Percentiles rank a stretch among this genome's conserved stretches.
Evolutionary conservation across 2,329 filamentous ascomycete species (phyloP).

Genomic region (Chaetomium sp.): DNA sequence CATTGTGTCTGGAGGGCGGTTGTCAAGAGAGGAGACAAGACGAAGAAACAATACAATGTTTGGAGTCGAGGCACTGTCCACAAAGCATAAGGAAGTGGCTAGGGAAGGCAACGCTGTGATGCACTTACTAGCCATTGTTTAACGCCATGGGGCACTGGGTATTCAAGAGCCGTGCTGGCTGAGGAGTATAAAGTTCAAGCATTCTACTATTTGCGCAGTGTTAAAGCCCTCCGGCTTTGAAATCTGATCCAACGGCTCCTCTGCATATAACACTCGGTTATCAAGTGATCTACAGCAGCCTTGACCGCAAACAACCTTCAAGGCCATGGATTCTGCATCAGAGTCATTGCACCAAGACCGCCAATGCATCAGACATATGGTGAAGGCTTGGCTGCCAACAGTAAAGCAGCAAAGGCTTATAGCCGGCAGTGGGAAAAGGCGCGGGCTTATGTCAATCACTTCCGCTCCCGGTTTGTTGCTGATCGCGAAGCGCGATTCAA

Average conservation of each 20-base stretch:
- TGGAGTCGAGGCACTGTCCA: not conserved
- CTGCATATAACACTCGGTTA: not conserved
- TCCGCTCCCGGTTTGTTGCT: not conserved
- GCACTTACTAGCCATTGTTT: not conserved
- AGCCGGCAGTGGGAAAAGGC: slow-evolving; percentile 1
- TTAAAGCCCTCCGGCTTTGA: not conserved
- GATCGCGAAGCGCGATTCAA: not conserved
- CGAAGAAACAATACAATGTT: not conserved
- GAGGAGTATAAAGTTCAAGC: not conserved
- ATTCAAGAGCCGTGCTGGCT: not conserved
- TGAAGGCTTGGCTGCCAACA: not conserved
- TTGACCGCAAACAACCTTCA: not conserved
- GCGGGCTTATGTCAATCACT: not conserved
- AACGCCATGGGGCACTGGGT: not conserved
- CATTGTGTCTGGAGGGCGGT: slow-evolving; percentile 7
- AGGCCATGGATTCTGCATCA: not conserved
- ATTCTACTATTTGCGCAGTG: not conserved
- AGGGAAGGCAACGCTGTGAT: not conserved
- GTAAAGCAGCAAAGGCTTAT: not conserved
- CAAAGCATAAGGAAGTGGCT: not conserved
- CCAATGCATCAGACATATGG: slow-evolving; percentile 1
- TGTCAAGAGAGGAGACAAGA: not conserved
- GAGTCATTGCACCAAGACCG: not conserved
- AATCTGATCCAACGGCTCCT: not conserved
- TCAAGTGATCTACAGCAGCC: not conserved